Evolutionary conservation across 805 yeast species (phyloP).

Genomic region (Kuraishia piskuri): DNA sequence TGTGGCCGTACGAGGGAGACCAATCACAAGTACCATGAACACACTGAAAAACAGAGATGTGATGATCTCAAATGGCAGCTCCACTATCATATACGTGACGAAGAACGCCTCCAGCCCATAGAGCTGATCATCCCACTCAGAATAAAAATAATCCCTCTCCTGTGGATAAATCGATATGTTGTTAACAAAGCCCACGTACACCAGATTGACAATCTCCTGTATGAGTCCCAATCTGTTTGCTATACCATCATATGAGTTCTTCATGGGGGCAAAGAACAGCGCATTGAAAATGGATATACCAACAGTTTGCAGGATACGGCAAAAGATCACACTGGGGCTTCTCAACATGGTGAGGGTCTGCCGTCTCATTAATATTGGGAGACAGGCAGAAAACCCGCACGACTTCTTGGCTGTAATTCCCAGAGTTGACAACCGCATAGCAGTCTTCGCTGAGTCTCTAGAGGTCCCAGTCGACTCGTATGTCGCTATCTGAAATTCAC

Average conservation of each 20-base stretch:
- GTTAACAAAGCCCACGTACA: slow-evolving; percentile 62
- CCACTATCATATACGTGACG: slow-evolving; percentile 41
- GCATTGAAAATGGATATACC: slow-evolving; percentile 53
- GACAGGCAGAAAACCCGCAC: not conserved
- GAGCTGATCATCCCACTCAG: slow-evolving; percentile 60
- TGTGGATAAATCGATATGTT: slow-evolving; percentile 60
- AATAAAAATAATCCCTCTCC: slow-evolving; percentile 58
- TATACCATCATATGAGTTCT: slow-evolving; percentile 33
- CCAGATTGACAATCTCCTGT: slow-evolving; percentile 48
- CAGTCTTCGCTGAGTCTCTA: not conserved
- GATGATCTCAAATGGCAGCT: slow-evolving; percentile 48
- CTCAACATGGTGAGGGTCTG: slow-evolving; percentile 26
- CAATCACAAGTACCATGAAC: slow-evolving; percentile 53
- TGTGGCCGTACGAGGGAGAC: slow-evolving; percentile 53
- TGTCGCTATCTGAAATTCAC: slow-evolving; percentile 6
- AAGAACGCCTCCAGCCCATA: slow-evolving; percentile 56
- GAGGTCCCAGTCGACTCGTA: slow-evolving; percentile 1
- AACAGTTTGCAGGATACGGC: slow-evolving; percentile 50
- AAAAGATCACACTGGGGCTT: slow-evolving; percentile 42
- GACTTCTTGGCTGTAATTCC: not conserved
- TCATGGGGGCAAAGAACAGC: slow-evolving; percentile 49
- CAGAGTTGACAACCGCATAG: not conserved
- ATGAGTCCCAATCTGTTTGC: slow-evolving; percentile 58
- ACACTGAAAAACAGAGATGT: slow-evolving; percentile 47
- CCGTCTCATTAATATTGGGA: slow-evolving; percentile 18